Conservation (phyloP, 2,329 filamentous ascomycete species). For the Rhynchosporium agropyri region DNA sequence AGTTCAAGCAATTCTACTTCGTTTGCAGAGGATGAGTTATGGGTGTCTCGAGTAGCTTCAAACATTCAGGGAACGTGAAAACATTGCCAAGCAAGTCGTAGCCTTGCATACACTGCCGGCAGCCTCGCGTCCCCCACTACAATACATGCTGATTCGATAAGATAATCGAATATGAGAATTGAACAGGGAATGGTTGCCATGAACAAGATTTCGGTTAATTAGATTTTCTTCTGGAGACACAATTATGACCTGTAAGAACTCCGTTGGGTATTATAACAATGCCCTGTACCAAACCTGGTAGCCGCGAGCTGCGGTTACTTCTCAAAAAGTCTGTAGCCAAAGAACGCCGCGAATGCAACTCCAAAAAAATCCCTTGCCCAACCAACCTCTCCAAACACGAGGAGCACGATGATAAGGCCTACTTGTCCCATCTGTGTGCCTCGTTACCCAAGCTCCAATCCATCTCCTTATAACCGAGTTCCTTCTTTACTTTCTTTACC, state of each 20-base stretch:
- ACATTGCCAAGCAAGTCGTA: slow-evolving; percentile 1
- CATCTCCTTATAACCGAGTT: slow-evolving; percentile 84
- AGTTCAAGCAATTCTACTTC: neutral
- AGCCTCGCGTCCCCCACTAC: slow-evolving; percentile 8
- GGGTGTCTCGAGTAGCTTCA: neutral
- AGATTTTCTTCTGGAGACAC: neutral
- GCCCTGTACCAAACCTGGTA: slow-evolving; percentile 1
- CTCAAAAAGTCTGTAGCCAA: neutral
- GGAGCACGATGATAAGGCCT: slow-evolving; percentile 37
- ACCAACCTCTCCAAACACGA: neutral
- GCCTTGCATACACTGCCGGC: neutral
- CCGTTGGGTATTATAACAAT: slow-evolving; percentile 14
- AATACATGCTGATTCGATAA: neutral
- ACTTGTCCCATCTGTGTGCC: slow-evolving; percentile 74
- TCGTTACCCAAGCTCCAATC: slow-evolving; percentile 85
- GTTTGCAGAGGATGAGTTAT: neutral
- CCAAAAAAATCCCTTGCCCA: neutral
- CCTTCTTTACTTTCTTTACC: slow-evolving; percentile 80
- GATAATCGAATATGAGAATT: neutral
- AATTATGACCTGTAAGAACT: neutral
- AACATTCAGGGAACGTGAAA: slow-evolving; percentile 1
- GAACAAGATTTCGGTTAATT: neutral
- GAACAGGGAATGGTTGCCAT: neutral
- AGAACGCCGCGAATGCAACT: neutral
- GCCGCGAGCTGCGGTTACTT: slow-evolving; percentile 1